Evolutionary conservation across 192 early-diverging fungal species (phyloP).

Genomic region (Coemansia sp.): DNA sequence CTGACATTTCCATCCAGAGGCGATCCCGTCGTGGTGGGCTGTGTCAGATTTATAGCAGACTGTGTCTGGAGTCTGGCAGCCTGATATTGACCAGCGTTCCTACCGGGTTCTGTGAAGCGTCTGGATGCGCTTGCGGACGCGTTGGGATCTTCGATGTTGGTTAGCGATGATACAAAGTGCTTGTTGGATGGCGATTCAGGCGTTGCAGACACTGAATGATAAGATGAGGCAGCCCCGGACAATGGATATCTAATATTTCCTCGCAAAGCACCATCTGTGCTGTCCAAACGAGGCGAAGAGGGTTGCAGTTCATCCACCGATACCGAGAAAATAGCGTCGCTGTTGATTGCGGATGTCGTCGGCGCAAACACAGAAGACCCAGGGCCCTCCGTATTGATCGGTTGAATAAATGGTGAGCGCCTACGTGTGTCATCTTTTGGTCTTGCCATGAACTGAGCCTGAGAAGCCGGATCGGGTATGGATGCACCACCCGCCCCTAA

Average conservation of each 20-base stretch:
- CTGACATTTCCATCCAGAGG: constrained; percentile 2
- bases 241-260: constrained; percentile 11
- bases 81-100: background rate
- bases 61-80: background rate
- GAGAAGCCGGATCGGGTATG: background rate
- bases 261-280: constrained; percentile 17
- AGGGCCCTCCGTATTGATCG: background rate
- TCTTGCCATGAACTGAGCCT: background rate
- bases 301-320: constrained; percentile 1
- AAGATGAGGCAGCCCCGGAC: constrained; percentile 14
- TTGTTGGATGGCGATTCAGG: constrained; percentile 37
- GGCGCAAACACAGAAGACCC: background rate
- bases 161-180: constrained; percentile 32
- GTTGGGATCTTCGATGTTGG: constrained; percentile 18
- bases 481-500: background rate
- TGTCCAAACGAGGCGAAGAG: constrained; percentile 6
- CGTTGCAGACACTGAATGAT: constrained; percentile 8
- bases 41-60: background rate
- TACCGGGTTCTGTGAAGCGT: background rate
- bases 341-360: background rate
- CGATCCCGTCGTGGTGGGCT: background rate
- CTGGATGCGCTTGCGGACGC: background rate
- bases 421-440: constrained; percentile 5
- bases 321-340: background rate
- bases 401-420: constrained; percentile 18